Percentiles rank a stretch among this genome's conserved stretches.
Conservation (phyloP, 1,139 yeast species). For the Pichia kudriavzevii region DNA sequence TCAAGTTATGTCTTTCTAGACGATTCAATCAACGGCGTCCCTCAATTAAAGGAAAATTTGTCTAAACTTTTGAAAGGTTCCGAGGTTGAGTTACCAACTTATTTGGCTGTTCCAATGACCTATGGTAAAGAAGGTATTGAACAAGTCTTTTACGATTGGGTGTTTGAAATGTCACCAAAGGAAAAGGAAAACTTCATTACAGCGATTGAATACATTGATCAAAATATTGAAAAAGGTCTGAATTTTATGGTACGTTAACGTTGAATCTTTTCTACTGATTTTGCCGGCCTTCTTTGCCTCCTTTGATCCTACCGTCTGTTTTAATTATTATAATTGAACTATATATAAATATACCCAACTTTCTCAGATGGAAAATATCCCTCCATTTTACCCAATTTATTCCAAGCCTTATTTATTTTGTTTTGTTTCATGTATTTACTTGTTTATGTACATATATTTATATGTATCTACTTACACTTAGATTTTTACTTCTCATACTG, state of each 20-base stretch:
- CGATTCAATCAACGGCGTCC: slow-evolving; percentile 37
- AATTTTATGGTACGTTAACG: no score
- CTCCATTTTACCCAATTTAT: no score
- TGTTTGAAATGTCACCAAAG: slow-evolving; percentile 45
- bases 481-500: background rate
- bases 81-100: slow-evolving; percentile 23
- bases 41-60: slow-evolving; percentile 31
- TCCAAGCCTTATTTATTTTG: no score
- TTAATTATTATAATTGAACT: no score
- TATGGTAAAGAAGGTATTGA: slow-evolving; percentile 53
- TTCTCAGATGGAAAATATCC: no score
- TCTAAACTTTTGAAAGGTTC: slow-evolving; percentile 32
- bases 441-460: no score
- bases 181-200: slow-evolving; percentile 51
- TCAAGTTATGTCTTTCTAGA: slow-evolving; percentile 44
- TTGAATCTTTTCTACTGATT: no score
- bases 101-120: slow-evolving; percentile 56
- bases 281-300: no score
- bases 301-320: no score
- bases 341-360: no score
- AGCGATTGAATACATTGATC: slow-evolving; percentile 14
- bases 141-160: slow-evolving; percentile 41
- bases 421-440: no score
- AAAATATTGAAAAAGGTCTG: slow-evolving; percentile 14
- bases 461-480: background rate